Conservation (phyloP, 306 rosid species). For the Lathyrus sativus region DNA sequence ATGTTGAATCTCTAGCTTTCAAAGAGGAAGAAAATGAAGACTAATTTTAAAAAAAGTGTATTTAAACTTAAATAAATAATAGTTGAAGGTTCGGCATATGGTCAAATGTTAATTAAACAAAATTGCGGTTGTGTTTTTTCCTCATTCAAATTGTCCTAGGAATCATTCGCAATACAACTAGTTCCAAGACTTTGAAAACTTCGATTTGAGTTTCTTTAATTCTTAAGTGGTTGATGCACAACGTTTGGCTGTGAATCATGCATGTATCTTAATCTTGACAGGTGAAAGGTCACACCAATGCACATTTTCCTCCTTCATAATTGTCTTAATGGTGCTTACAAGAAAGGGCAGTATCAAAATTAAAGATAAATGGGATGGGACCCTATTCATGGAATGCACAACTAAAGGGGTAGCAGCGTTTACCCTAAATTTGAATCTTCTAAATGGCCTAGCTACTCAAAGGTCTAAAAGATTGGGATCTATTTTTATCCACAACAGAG, state of each 20-base stretch:
- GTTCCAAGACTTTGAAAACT: background rate
- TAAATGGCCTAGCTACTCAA: slow-evolving; percentile 33
- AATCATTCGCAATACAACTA: slow-evolving; percentile 23
- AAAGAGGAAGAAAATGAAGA: no score
- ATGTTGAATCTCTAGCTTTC: no score
- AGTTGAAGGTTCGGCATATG: slow-evolving; percentile 1
- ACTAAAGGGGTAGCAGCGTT: slow-evolving; percentile 30
- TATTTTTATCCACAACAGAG: slow-evolving; percentile 19
- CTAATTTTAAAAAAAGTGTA: no score
- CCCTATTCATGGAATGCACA: slow-evolving; percentile 27
- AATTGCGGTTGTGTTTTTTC: background rate
- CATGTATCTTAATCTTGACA: slow-evolving; percentile 21
- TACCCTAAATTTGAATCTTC: slow-evolving; percentile 38
- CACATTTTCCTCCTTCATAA: slow-evolving; percentile 14
- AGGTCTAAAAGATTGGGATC: slow-evolving; percentile 43
- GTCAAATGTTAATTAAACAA: background rate
- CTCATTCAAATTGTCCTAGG: background rate
- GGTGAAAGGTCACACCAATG: slow-evolving; percentile 34
- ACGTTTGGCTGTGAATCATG: slow-evolving; percentile 19
- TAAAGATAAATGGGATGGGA: slow-evolving; percentile 41
- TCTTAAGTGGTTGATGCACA: slow-evolving; percentile 19
- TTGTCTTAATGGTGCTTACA: slow-evolving; percentile 35
- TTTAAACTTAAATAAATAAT: no score
- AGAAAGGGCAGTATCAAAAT: slow-evolving; percentile 39
- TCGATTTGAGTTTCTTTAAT: slow-evolving; percentile 8